Evolutionary conservation across 495 filamentous ascomycete genomes (phyloP).

Genomic region (Lepidopterella palustris): DNA sequence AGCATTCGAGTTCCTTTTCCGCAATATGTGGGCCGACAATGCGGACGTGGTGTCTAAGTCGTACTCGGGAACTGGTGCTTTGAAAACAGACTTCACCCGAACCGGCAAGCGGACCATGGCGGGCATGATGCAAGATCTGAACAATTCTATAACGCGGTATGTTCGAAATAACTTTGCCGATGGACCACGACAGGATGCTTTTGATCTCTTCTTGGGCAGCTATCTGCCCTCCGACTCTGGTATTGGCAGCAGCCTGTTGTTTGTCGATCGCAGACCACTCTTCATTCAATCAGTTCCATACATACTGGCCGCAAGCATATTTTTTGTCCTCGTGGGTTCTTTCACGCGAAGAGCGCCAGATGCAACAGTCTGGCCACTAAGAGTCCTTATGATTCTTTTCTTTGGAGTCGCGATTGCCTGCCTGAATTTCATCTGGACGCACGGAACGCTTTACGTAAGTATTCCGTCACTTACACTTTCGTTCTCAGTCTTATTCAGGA

Average conservation of each 20-base stretch:
- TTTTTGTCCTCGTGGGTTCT: conserved; percentile 75
- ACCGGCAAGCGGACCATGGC: conserved; percentile 77
- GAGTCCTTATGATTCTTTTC: conserved; percentile 73
- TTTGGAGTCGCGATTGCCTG: conserved; percentile 60
- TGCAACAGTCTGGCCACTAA: conserved; percentile 65
- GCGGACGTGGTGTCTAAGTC: conserved; percentile 87
- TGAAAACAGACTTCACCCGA: conserved; percentile 94
- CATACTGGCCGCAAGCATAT: conserved; percentile 76
- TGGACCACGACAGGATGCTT: conserved; percentile 88
- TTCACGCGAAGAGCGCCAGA: conserved; percentile 62
- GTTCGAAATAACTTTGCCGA: conserved; percentile 87
- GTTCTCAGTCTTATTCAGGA: too few species aligned
- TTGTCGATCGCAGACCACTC: conserved; percentile 79
- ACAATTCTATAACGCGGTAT: conserved; percentile 78
- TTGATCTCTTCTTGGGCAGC: conserved; percentile 84
- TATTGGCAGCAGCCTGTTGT: conserved; percentile 59
- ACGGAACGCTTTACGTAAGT: conserved; percentile 92
- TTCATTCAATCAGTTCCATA: conserved; percentile 88
- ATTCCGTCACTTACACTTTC: neutral
- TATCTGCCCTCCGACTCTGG: conserved; percentile 64
- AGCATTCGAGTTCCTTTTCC: conserved; percentile 79
- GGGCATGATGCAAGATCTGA: conserved; percentile 74
- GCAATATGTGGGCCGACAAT: conserved; percentile 97
- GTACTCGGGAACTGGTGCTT: conserved; percentile 89
- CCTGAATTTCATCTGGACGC: conserved; percentile 62